A percentile compares a stretch with the other conserved stretches of the same genome.
Conservation (phyloP, 768 basidiomycete genomes). For the Russula emetica region DNA sequence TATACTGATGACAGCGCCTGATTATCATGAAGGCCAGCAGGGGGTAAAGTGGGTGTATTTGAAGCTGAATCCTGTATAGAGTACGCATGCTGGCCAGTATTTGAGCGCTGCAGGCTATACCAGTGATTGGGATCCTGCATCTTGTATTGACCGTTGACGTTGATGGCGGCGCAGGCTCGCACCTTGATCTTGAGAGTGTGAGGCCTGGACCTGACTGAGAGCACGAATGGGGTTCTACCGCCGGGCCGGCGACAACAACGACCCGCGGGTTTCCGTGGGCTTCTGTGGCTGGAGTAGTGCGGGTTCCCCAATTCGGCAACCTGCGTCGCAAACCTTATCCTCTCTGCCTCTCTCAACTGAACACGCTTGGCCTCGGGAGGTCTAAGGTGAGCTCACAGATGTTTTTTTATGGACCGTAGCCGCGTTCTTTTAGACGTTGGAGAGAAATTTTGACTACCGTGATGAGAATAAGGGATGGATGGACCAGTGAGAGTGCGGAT, state of each 20-base stretch:
- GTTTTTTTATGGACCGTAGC: not conserved
- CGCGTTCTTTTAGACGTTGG: not conserved
- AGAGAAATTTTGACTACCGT: not conserved
- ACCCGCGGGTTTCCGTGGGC: too few relatives aligned
- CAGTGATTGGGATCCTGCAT: conserved; percentile 25
- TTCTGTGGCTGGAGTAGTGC: not conserved
- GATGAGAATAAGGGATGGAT: conserved; percentile 11
- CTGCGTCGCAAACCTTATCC: conserved; percentile 15
- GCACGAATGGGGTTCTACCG: not conserved
- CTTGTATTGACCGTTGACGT: conserved; percentile 7
- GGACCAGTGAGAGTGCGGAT: conserved; percentile 2
- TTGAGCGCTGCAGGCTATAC: conserved; percentile 19
- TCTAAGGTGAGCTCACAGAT: conserved; percentile 11
- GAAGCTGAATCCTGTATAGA: conserved; percentile 15
- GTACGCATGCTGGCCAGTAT: conserved; percentile 9
- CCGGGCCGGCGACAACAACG: not conserved
- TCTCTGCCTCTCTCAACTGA: too few relatives aligned
- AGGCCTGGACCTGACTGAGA: not conserved
- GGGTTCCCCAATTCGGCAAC: conserved; percentile 4
- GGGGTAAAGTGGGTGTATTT: conserved; percentile 21
- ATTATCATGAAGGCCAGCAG: conserved; percentile 61
- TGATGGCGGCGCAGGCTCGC: not conserved
- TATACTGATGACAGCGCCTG: conserved; percentile 64
- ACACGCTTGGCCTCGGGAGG: not conserved
- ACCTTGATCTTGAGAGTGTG: conserved; percentile 1